These are phyloP conservation scores for Aaosphaeria arxii DNA, from an alignment of 2,329 filamentous ascomycete genomes.

Conservation along the genomic window DNA sequence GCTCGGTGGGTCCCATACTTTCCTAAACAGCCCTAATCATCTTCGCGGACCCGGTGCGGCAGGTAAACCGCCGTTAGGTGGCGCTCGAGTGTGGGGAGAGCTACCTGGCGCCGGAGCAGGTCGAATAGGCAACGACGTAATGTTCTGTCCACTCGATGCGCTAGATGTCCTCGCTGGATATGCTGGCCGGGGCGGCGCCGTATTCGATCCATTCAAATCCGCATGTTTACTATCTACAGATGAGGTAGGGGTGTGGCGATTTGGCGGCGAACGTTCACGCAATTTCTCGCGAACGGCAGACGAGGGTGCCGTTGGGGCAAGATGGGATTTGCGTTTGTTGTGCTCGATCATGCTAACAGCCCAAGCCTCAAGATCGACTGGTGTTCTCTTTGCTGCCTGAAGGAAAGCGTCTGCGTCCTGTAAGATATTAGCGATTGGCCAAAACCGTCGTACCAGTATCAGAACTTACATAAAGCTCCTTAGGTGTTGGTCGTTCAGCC, in stretches of 20 bases:
- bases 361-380: slow-evolving; percentile 91
- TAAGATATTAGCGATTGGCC: slow-evolving; percentile 10
- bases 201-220: slow-evolving; percentile 18
- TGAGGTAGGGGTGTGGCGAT: slow-evolving; percentile 17
- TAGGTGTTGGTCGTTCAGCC: slow-evolving; percentile 83
- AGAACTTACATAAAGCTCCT: slow-evolving; percentile 78
- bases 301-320: slow-evolving; percentile 75
- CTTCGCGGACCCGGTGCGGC: no score
- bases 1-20: no score
- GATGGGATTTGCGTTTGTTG: slow-evolving; percentile 92
- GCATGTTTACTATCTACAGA: slow-evolving; percentile 17
- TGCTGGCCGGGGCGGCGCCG: slow-evolving; percentile 34
- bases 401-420: slow-evolving; percentile 92
- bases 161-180: slow-evolving; percentile 45
- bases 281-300: slow-evolving; percentile 45
- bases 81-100: slow-evolving; percentile 20
- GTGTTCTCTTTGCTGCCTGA: slow-evolving; percentile 92
- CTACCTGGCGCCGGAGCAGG: slow-evolving; percentile 36
- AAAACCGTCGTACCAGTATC: neutral
- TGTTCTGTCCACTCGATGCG: slow-evolving; percentile 29
- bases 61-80: slow-evolving; percentile 24
- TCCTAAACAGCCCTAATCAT: no score
- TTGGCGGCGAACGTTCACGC: slow-evolving; percentile 30
- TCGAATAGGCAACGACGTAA: slow-evolving; percentile 46
- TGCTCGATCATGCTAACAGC: slow-evolving; percentile 90